Evolutionary conservation across 352 stramenopile genomes (phyloP), one percentile per base, ranked within the genome.

Genomic region (Pythium plurisporium): DNA sequence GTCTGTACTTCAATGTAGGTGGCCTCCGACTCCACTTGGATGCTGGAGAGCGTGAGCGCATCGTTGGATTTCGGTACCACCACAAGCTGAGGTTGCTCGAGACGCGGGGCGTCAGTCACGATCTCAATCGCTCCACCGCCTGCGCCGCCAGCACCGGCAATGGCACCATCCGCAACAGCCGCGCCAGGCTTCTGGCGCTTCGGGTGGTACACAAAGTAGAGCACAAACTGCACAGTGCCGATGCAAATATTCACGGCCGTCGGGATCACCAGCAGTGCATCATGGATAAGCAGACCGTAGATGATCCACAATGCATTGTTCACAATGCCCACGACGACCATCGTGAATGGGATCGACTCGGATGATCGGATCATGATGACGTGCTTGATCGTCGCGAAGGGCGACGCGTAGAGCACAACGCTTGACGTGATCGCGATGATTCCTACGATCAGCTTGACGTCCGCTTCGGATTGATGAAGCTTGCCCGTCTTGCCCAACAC

Each of bases 261-360:
- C 5, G 79, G 82, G 31, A 82, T 53, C 25, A 90, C 54, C n/a
- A 92, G 47, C 40, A 90, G 59, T n/a, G 73, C 41, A 31, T 90
- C 74, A 44, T 67, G 37, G 25, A 86, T 59, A 29, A 89, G 59
- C 31, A 64, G 43, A 27, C 74, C 76, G 68, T 90, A 92, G 48
- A 84, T 60, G 40, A 87, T 64, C 82, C 82, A 92, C n/a, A 89
- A 58, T 14, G 69, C 50, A 60, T 90, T 92, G 76, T 90, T 92
- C 49, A 77, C 53, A n/a, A 73, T 45, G 2, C 77, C 82, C 14
- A 78, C 69, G 36, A 81, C 26, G 37, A 83, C 74, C 78, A 92
- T 87, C 1, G 67, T 59, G 42, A 89, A 74, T 23, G 72, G 75
- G 43, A 92, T 73, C 20, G 74, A 90, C 26, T 42, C 69, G 7